Percentiles rank a stretch among this genome's conserved stretches.
Evolutionary conservation across 2,329 filamentous ascomycete genomes (phyloP).

Genomic region (Diaporthe sp.): DNA sequence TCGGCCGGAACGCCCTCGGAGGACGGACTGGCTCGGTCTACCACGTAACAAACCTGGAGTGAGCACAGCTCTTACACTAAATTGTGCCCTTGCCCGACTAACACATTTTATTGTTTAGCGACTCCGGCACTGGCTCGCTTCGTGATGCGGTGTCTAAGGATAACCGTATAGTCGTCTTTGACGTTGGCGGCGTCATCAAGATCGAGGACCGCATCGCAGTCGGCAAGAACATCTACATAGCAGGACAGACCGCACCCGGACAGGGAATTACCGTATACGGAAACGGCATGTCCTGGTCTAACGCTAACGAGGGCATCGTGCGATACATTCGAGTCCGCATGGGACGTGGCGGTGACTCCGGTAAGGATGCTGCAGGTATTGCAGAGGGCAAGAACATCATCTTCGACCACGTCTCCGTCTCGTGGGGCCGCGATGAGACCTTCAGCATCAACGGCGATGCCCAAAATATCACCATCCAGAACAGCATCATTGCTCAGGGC

Average conservation of each 20-base stretch:
- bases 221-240: conserved; percentile 57
- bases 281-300: conserved; percentile 63
- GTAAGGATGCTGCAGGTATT: conserved; percentile 65
- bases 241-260: conserved; percentile 61
- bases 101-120: conserved; percentile 43
- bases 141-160: conserved; percentile 59
- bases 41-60: conserved; percentile 21
- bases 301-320: conserved; percentile 62
- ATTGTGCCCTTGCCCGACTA: not conserved
- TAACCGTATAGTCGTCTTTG: conserved; percentile 61
- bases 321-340: conserved; percentile 66
- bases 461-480: conserved; percentile 61
- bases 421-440: conserved; percentile 67
- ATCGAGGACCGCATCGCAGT: conserved; percentile 58
- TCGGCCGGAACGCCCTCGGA: conserved; percentile 22
- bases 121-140: conserved; percentile 59
- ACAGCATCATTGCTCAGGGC: conserved; percentile 64
- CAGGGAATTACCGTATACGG: conserved; percentile 62
- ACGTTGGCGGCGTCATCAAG: conserved; percentile 60
- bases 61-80: not conserved
- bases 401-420: conserved; percentile 64
- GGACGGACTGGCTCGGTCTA: conserved; percentile 17
- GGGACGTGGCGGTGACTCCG: conserved; percentile 60
- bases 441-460: conserved; percentile 61
- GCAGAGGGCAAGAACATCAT: conserved; percentile 64